Base-by-base conservation (phyloP, 768 basidiomycete species). In the Russula earlei region DNA sequence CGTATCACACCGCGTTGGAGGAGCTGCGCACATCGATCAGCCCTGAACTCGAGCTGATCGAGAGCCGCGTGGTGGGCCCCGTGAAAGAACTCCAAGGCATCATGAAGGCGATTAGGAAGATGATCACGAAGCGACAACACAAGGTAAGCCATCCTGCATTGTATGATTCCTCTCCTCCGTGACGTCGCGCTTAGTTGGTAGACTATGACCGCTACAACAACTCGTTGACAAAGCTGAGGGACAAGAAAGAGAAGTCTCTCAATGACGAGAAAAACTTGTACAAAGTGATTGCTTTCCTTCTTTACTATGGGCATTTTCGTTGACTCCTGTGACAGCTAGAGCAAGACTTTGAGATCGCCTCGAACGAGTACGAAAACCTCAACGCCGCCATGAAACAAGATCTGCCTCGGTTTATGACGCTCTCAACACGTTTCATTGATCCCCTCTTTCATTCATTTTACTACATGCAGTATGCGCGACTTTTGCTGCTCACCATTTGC, bases 371-470 rank as follows among this genome's bases (percentile, higher is more conserved):
- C 61, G 93, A 96, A 56, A 90, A 87, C 65, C 87, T 92, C 72
- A 97, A 95, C 68, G 84, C 77, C 58, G 78, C 85, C 5, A 73
- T 97, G 71, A 98, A 99, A 74, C 77, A 82, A 55, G 96, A 99
- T 65, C 75, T 99, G 31, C 93, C 94, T 3, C 82, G 82, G n/a
- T 98, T 98, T 76, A 84, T 98, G 79, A 75, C 74, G 27, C 80
- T 97, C 59, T 77, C 87, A 1, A 87, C 91, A 2, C 81, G 84
- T 61, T 97, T 97, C 71, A 91, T 98, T 67, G 87, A 94, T 62
- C 96, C 96, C 0, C 75, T 98, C n/a, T 99, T 97, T 80, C 87
- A 95, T 64, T 95, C 92, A 17, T 93, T 93, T 77, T 99, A 87
- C 76, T 99, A 95, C 70, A 97, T 99, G 93, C 92, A 98, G 91